Percentiles rank a stretch among this genome's conserved stretches.
Conservation (phyloP, 2,329 filamentous ascomycete species). For the Fusarium sterilihyphosum region DNA sequence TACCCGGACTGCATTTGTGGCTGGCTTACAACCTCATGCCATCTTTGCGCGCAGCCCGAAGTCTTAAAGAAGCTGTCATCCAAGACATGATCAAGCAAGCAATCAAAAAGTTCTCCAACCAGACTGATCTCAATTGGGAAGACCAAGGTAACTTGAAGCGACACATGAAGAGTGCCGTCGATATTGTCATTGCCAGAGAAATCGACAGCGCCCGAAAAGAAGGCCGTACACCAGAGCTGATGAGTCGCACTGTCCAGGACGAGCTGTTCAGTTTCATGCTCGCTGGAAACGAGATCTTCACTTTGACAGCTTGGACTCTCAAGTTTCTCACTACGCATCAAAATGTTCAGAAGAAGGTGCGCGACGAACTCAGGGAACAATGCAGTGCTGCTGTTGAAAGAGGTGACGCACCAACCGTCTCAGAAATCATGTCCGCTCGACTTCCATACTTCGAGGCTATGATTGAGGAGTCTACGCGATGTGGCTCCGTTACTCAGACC, state of each 20-base stretch:
- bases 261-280: background rate
- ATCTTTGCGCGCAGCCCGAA: background rate
- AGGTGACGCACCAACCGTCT: background rate
- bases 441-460: background rate
- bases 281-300: background rate
- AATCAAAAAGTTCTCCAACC: background rate
- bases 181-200: background rate
- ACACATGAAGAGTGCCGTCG: background rate
- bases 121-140: background rate
- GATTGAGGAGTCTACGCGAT: background rate
- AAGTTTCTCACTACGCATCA: background rate
- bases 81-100: background rate
- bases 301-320: background rate
- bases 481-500: background rate
- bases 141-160: background rate
- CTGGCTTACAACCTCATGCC: background rate
- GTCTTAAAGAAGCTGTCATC: background rate
- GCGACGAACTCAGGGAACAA: background rate
- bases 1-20: background rate
- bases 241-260: background rate
- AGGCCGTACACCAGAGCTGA: accelerated
- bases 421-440: background rate
- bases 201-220: background rate
- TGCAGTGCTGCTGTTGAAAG: background rate
- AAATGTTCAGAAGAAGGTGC: background rate